These are phyloP conservation scores for Selenicereus undatus DNA, from an alignment of 148 eudicot species.

Conservation along the genomic window DNA sequence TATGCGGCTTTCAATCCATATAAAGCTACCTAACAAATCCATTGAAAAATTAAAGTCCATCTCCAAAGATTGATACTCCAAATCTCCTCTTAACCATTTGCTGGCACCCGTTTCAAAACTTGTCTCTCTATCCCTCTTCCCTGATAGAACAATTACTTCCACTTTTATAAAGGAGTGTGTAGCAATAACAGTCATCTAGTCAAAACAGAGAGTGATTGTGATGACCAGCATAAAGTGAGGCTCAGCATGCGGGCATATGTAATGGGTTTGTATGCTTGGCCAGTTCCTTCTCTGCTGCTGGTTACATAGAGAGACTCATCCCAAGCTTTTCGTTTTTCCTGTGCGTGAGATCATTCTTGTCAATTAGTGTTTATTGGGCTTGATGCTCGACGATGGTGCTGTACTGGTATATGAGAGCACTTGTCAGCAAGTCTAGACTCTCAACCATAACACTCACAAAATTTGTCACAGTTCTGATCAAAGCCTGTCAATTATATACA, in stretches of 20 bases:
- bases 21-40: not conserved
- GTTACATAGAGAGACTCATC: too few species aligned
- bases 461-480: too few species aligned
- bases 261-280: not conserved
- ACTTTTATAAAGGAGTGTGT: not conserved
- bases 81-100: not conserved
- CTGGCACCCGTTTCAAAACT: not conserved
- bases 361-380: too few species aligned
- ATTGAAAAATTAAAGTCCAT: not conserved
- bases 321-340: too few species aligned
- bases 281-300: not conserved
- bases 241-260: not conserved
- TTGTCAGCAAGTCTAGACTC: too few species aligned
- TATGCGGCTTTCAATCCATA: not conserved
- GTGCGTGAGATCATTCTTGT: too few species aligned
- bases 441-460: too few species aligned
- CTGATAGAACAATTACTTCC: not conserved
- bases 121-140: not conserved
- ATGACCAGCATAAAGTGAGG: not conserved
- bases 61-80: not conserved
- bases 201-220: not conserved
- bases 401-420: too few species aligned
- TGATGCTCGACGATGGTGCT: too few species aligned
- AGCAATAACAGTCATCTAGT: not conserved
- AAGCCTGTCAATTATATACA: too few species aligned